phyloP scores from a whole-genome alignment of 345 rosid species.

The Gossypium australe region DNA sequence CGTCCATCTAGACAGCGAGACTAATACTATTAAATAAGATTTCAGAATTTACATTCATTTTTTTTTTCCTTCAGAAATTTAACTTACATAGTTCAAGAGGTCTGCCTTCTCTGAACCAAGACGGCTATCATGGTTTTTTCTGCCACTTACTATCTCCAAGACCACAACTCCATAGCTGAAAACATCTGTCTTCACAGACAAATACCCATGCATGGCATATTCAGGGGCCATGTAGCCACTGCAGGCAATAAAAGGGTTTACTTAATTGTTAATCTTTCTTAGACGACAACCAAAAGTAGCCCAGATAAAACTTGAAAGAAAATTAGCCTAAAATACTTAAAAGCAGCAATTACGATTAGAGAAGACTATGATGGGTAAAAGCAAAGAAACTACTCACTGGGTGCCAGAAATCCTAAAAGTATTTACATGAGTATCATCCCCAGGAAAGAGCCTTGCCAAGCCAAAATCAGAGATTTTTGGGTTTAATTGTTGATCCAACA shows the following conservation, averaged over 20 bases:
- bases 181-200: constrained; percentile 79
- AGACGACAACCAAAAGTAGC: background rate
- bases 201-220: constrained; percentile 75
- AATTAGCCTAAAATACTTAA: background rate
- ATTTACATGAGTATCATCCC: constrained; percentile 71
- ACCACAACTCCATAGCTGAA: constrained; percentile 83
- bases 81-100: constrained; percentile 77
- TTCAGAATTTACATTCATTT: background rate
- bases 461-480: constrained; percentile 90
- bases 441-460: constrained; percentile 78
- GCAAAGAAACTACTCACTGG: constrained; percentile 51
- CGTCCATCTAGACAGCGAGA: background rate
- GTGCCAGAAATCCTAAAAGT: constrained; percentile 81
- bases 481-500: constrained; percentile 56
- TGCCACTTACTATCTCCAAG: constrained; percentile 80
- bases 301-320: background rate
- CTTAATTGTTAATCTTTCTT: background rate
- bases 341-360: background rate
- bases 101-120: constrained; percentile 53
- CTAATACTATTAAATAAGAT: background rate
- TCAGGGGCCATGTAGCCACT: constrained; percentile 98
- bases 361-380: background rate
- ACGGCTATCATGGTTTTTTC: constrained; percentile 54
- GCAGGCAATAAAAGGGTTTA: constrained; percentile 22
- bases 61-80: background rate